phyloP scores from a whole-genome alignment of 805 yeast genomes.

The Hanseniaspora taiwanica region DNA sequence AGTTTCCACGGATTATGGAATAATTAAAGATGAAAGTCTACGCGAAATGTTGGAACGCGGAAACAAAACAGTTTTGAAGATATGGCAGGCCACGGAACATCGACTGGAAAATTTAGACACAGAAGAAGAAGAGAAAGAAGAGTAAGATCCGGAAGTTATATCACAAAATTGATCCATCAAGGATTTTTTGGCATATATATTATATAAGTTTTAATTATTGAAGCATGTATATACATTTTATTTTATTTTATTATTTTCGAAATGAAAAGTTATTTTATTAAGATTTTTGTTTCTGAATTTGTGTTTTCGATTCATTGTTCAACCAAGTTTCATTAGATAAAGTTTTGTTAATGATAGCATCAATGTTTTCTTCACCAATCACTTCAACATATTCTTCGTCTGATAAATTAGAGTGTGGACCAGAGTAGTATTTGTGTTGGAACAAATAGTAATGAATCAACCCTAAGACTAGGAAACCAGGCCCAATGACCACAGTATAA shows the following conservation, averaged over 20 bases:
- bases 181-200: not conserved
- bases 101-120: not conserved
- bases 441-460: constrained; percentile 36
- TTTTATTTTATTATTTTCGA: no score
- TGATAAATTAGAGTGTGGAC: constrained; percentile 34
- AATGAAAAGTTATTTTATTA: no score
- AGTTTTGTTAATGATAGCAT: constrained; percentile 14
- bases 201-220: not conserved
- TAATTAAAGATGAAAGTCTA: not conserved
- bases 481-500: constrained; percentile 54
- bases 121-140: not conserved
- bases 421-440: constrained; percentile 42
- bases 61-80: no score
- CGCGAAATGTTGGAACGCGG: no score
- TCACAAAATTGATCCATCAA: not conserved
- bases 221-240: no score
- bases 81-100: no score
- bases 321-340: no score
- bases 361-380: constrained; percentile 16
- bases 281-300: not conserved
- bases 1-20: not conserved
- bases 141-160: not conserved
- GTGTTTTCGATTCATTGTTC: constrained; percentile 3
- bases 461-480: constrained; percentile 46
- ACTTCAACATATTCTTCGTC: constrained; percentile 19